A percentile compares a stretch with the other conserved stretches of the same genome.
phyloP scores from a whole-genome alignment of 1,284 basidiomycete genomes.

The Pascua guehoae region DNA sequence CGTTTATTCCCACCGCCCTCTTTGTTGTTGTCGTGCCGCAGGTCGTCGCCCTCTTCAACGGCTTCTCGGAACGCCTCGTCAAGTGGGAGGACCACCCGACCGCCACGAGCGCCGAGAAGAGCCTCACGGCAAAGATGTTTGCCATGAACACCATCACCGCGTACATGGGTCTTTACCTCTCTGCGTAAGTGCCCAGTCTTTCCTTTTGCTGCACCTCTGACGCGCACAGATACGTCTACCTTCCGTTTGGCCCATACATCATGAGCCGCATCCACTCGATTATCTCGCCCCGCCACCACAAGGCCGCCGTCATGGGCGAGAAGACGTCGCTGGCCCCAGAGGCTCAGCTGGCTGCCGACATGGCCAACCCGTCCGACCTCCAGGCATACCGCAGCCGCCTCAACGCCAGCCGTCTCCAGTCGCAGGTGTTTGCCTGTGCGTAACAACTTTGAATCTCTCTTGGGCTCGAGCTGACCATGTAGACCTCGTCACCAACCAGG shows the following conservation, averaged over 20 bases:
- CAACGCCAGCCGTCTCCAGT: conserved; percentile 65
- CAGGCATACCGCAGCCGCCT: conserved; percentile 28
- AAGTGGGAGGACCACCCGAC: conserved; percentile 88
- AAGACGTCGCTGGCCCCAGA: not conserved
- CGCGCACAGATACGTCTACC: conserved; percentile 65
- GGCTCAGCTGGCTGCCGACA: too few species aligned
- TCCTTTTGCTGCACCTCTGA: not conserved
- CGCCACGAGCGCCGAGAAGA: conserved; percentile 68
- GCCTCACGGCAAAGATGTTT: conserved; percentile 88
- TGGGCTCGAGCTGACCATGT: not conserved
- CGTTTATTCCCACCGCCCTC: conserved; percentile 77
- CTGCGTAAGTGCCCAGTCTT: conserved; percentile 52
- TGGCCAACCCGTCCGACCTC: too few species aligned
- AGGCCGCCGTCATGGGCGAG: conserved; percentile 6
- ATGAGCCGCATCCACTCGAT: conserved; percentile 59
- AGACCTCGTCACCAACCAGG: conserved; percentile 88
- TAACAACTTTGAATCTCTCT: not conserved
- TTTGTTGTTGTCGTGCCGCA: conserved; percentile 80
- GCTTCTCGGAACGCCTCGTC: conserved; percentile 67
- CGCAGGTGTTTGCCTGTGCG: conserved; percentile 81
- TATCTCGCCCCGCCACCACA: conserved; percentile 28
- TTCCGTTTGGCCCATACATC: conserved; percentile 80
- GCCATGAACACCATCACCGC: conserved; percentile 66
- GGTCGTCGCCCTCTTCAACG: conserved; percentile 73
- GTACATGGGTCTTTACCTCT: conserved; percentile 77